These are phyloP conservation scores for Pythium diclinum DNA, from an alignment of 352 stramenopile genomes.

Conservation along the genomic window DNA sequence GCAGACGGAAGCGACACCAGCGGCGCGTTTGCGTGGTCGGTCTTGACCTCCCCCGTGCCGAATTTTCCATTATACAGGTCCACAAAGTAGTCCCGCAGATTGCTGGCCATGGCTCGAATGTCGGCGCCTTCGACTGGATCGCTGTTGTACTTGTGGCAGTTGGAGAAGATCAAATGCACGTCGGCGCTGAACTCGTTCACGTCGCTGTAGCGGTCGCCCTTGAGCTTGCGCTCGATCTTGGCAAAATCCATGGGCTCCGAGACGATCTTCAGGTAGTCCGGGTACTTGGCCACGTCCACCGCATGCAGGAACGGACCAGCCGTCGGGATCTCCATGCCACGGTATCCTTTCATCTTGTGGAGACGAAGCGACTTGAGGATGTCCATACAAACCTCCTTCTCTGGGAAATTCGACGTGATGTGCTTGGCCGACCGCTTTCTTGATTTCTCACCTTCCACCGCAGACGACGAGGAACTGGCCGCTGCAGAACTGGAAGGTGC, in stretches of 20 bases:
- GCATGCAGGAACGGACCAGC: slow-evolving; percentile 78
- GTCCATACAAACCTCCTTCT: slow-evolving; percentile 61
- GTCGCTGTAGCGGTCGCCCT: slow-evolving; percentile 72
- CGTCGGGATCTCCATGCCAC: slow-evolving; percentile 78
- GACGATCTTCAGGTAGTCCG: slow-evolving; percentile 78
- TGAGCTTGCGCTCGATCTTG: slow-evolving; percentile 87
- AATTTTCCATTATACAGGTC: slow-evolving; percentile 73
- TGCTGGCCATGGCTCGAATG: slow-evolving; percentile 84
- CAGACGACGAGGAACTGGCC: background rate
- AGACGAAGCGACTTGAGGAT: slow-evolving; percentile 71
- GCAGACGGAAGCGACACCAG: slow-evolving; percentile 16
- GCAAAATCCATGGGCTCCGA: slow-evolving; percentile 85
- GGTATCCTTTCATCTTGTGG: slow-evolving; percentile 86
- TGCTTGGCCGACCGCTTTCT: slow-evolving; percentile 38
- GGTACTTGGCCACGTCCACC: slow-evolving; percentile 84
- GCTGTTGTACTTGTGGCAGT: slow-evolving; percentile 89
- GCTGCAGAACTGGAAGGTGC: background rate
- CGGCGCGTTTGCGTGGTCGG: background rate
- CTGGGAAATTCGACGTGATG: slow-evolving; percentile 43
- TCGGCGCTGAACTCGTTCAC: slow-evolving; percentile 82
- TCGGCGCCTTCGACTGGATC: slow-evolving; percentile 82
- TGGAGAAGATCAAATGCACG: slow-evolving; percentile 86
- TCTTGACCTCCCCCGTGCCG: slow-evolving; percentile 11
- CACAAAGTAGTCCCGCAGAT: slow-evolving; percentile 76
- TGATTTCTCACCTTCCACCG: slow-evolving; percentile 24